These are phyloP conservation scores for Grigorovia transvaalensis DNA, from an alignment of 805 yeast genomes.

Conservation along the genomic window DNA sequence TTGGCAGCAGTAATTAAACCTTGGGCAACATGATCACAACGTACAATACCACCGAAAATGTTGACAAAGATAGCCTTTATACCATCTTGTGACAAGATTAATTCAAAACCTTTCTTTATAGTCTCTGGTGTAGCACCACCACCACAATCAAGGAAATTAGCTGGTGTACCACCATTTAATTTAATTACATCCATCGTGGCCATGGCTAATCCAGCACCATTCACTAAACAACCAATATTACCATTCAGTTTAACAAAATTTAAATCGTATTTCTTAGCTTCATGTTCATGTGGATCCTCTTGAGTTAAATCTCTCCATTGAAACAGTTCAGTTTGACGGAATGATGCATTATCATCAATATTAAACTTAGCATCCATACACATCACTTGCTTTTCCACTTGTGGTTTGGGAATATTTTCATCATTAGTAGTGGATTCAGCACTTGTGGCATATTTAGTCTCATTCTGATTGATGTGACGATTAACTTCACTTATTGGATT, in stretches of 20 bases:
- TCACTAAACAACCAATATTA: conserved; percentile 96
- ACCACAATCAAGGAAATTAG: conserved; percentile 98
- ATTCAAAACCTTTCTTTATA: conserved; percentile 90
- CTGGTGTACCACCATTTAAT: conserved; percentile 97
- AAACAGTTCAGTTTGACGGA: conserved; percentile 81
- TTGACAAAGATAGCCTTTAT: conserved; percentile 95
- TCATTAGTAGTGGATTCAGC: too few species aligned
- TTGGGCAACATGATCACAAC: conserved; percentile 97
- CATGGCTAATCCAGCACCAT: conserved; percentile 99
- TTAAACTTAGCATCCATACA: conserved; percentile 99
- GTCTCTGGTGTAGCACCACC: conserved; percentile 99
- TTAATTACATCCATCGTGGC: conserved; percentile 99
- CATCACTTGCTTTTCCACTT: conserved; percentile 38
- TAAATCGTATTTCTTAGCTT: conserved; percentile 79
- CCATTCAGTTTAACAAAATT: conserved; percentile 98
- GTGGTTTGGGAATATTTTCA: not conserved
- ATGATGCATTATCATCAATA: conserved; percentile 92
- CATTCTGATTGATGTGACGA: not conserved
- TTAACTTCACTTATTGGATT: conserved; percentile 89
- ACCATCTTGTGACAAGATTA: conserved; percentile 78
- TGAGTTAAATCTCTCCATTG: conserved; percentile 95
- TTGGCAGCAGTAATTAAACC: conserved; percentile 94
- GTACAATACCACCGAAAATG: conserved; percentile 98
- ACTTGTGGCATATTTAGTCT: not conserved
- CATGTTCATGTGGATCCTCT: conserved; percentile 96